These are phyloP conservation scores for Rhodocollybia butyracea DNA, from an alignment of 768 basidiomycete genomes.

Conservation along the genomic window DNA sequence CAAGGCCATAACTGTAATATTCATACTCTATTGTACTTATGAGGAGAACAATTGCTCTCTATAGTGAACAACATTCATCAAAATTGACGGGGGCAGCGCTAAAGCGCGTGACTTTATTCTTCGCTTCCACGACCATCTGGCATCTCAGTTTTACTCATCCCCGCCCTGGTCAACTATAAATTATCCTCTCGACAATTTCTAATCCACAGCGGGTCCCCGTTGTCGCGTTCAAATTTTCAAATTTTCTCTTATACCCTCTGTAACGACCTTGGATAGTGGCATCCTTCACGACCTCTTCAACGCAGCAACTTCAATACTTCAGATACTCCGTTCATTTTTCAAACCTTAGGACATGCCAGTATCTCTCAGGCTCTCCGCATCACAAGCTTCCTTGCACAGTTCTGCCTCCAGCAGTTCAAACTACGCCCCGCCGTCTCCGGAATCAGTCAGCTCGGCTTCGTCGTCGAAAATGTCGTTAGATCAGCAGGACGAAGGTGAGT, in stretches of 20 bases:
- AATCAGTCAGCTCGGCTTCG: constrained; percentile 38
- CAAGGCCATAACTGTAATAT: too few relatives aligned
- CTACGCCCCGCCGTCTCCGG: constrained; percentile 34
- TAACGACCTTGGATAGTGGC: constrained; percentile 36
- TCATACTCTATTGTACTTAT: too few relatives aligned
- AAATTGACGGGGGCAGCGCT: too few relatives aligned
- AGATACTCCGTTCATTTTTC: constrained; percentile 15
- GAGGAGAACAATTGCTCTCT: too few relatives aligned
- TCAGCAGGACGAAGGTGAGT: constrained; percentile 52
- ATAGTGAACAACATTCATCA: too few relatives aligned
- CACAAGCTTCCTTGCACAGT: constrained; percentile 28
- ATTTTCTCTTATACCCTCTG: constrained; percentile 41
- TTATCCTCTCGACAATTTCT: neutral
- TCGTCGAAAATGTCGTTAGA: constrained; percentile 56
- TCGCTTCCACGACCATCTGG: neutral
- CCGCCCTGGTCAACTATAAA: neutral
- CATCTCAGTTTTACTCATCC: neutral
- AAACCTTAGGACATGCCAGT: neutral
- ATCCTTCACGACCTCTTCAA: constrained; percentile 47
- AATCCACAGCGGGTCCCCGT: constrained; percentile 40
- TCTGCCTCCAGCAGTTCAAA: constrained; percentile 31
- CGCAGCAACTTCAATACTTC: constrained; percentile 36
- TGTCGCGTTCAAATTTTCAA: constrained; percentile 37
- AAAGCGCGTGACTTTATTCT: constrained; percentile 2
- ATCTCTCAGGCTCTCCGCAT: constrained; percentile 30